phyloP scores from a whole-genome alignment of 2,329 filamentous ascomycete genomes.

The Verticillium dahliae region DNA sequence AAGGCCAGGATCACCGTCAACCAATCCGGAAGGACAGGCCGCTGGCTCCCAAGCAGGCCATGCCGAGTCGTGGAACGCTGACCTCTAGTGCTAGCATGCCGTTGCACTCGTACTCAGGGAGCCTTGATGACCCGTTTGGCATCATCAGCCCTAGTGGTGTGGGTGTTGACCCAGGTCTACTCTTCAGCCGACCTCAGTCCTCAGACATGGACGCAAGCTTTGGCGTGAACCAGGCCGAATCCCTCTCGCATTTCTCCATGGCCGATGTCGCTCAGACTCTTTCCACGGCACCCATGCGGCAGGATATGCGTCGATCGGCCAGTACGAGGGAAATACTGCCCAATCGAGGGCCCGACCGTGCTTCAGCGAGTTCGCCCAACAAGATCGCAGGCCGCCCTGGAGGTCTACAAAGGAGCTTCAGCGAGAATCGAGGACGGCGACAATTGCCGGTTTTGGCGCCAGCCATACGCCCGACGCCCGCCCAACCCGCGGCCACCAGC shows the following conservation, averaged over 20 bases:
- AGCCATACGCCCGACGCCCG: slow-evolving; percentile 29
- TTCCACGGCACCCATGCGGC: slow-evolving; percentile 17
- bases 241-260: slow-evolving; percentile 10
- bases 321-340: slow-evolving; percentile 36
- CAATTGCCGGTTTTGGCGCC: slow-evolving; percentile 42
- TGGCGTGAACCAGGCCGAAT: slow-evolving; percentile 12
- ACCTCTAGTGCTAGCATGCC: slow-evolving; percentile 21
- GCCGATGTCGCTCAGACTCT: slow-evolving; percentile 9
- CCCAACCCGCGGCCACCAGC: slow-evolving; percentile 13
- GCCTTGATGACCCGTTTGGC: slow-evolving; percentile 45
- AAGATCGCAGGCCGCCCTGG: slow-evolving; percentile 38
- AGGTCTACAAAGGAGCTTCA: slow-evolving; percentile 47
- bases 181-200: slow-evolving; percentile 47
- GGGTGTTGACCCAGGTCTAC: slow-evolving; percentile 53
- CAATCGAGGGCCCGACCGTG: slow-evolving; percentile 34
- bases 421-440: slow-evolving; percentile 41
- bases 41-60: slow-evolving; percentile 43
- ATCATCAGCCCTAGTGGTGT: slow-evolving; percentile 34
- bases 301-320: slow-evolving; percentile 35
- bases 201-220: slow-evolving; percentile 35
- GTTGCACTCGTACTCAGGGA: slow-evolving; percentile 32
- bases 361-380: slow-evolving; percentile 41
- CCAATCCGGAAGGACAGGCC: slow-evolving; percentile 34
- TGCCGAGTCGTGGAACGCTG: slow-evolving; percentile 17
- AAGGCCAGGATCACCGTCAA: slow-evolving; percentile 12